These are phyloP conservation scores for Astrocystis sublimbata DNA, from an alignment of 495 filamentous ascomycete genomes.

Conservation along the genomic window DNA sequence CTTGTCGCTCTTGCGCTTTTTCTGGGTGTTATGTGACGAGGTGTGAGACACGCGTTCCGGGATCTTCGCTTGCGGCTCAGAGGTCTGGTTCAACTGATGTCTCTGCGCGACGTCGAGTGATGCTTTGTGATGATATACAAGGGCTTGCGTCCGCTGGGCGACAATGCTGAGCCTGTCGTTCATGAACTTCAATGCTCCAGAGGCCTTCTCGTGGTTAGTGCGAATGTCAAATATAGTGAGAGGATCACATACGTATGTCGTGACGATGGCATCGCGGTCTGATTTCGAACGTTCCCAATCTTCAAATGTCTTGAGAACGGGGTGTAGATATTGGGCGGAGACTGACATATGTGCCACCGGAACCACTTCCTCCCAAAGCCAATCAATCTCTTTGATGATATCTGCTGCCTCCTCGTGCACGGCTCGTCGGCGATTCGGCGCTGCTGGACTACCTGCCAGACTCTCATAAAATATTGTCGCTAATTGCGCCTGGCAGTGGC, in stretches of 20 bases:
- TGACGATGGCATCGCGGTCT: conserved; percentile 17
- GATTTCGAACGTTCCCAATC: conserved; percentile 18
- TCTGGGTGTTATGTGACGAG: background rate
- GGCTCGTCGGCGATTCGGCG: background rate
- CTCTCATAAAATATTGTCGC: conserved; percentile 29
- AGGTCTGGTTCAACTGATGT: background rate
- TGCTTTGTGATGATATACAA: conserved; percentile 28
- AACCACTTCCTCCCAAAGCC: conserved; percentile 20
- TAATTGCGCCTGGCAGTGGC: conserved; percentile 29
- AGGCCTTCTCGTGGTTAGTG: conserved; percentile 22
- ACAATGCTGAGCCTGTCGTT: conserved; percentile 27
- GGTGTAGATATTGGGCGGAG: conserved; percentile 29
- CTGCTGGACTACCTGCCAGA: background rate
- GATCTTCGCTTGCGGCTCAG: background rate
- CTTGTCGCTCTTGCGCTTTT: background rate
- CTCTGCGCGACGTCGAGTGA: conserved; percentile 15
- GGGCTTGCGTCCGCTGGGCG: conserved; percentile 21
- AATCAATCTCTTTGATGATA: conserved; percentile 17
- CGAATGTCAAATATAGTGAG: background rate
- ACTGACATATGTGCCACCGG: conserved; percentile 33
- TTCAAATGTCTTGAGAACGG: conserved; percentile 20
- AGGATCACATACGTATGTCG: conserved; percentile 24
- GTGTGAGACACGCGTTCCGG: background rate
- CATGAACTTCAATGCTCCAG: conserved; percentile 29
- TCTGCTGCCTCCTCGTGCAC: conserved; percentile 5